phyloP scores from a whole-genome alignment of 495 filamentous ascomycete species.

The Aspergillus sclerotiicarbonarius region DNA sequence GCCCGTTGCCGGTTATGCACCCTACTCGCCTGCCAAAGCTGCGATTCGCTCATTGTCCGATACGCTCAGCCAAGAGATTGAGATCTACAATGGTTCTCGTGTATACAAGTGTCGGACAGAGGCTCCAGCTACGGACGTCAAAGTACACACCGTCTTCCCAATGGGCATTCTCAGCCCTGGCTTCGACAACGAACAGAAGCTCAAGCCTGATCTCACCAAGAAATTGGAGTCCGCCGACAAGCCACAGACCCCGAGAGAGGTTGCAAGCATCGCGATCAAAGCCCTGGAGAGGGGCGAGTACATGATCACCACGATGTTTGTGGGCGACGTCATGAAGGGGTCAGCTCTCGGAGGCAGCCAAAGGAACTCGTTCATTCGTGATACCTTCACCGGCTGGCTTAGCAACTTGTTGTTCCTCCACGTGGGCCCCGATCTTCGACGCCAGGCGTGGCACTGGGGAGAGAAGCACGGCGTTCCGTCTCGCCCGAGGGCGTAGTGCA shows the following conservation, averaged over 20 bases:
- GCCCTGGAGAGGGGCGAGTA: conserved; percentile 80
- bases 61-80: conserved; percentile 75
- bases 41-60: conserved; percentile 84
- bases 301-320: conserved; percentile 66
- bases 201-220: conserved; percentile 79
- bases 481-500: not conserved
- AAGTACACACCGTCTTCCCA: conserved; percentile 81
- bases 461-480: conserved; percentile 39
- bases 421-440: conserved; percentile 43
- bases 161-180: conserved; percentile 78
- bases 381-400: conserved; percentile 45
- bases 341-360: conserved; percentile 43
- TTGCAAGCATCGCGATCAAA: conserved; percentile 65
- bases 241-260: conserved; percentile 72
- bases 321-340: conserved; percentile 66
- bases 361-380: conserved; percentile 38
- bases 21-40: conserved; percentile 82
- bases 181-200: conserved; percentile 71
- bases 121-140: conserved; percentile 56
- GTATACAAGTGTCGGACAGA: conserved; percentile 46
- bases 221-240: conserved; percentile 80
- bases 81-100: conserved; percentile 69
- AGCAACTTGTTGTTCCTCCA: conserved; percentile 44
- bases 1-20: conserved; percentile 76
- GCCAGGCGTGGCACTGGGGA: conserved; percentile 46